A percentile compares a stretch with the other conserved stretches of the same genome.
Conservation (phyloP, 139 green algal species). For the Coelastrella sp. region DNA sequence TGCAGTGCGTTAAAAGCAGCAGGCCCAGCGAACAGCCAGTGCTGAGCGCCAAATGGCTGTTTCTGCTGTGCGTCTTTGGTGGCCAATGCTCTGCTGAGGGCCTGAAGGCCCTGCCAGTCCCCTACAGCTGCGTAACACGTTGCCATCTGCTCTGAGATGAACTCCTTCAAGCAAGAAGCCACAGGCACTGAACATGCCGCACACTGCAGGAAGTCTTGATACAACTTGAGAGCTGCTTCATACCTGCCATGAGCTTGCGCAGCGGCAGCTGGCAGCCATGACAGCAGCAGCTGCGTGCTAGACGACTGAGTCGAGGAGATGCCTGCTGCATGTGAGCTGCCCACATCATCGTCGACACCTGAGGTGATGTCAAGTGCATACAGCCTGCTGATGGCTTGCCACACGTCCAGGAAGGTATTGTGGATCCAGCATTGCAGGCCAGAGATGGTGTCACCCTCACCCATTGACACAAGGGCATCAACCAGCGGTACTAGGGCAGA, state of each 20-base stretch:
- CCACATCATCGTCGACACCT: background rate
- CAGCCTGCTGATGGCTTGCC: conserved; percentile 40
- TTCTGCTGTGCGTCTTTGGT: background rate
- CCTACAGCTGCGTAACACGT: conserved; percentile 69
- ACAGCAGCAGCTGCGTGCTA: conserved; percentile 36
- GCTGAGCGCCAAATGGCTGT: conserved; percentile 1
- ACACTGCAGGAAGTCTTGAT: conserved; percentile 39
- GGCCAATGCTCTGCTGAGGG: background rate
- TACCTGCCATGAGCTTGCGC: conserved; percentile 61
- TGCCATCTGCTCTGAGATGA: conserved; percentile 59
- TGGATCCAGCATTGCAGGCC: background rate
- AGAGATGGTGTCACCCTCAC: background rate
- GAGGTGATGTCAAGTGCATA: conserved; percentile 38
- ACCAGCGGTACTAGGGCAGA: conserved; percentile 39
- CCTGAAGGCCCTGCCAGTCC: conserved; percentile 59
- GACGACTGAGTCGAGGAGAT: background rate
- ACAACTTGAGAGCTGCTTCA: conserved; percentile 51
- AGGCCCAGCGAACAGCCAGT: conserved; percentile 14
- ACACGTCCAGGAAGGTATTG: background rate
- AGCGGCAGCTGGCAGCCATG: conserved; percentile 58
- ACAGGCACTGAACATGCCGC: background rate
- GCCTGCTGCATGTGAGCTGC: background rate
- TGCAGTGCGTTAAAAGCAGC: conserved; percentile 1
- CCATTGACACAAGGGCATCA: background rate
- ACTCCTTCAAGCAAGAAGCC: conserved; percentile 14